phyloP scores from a whole-genome alignment of 192 early-diverging fungal genomes.

The Anaeromyces robustus region DNA sequence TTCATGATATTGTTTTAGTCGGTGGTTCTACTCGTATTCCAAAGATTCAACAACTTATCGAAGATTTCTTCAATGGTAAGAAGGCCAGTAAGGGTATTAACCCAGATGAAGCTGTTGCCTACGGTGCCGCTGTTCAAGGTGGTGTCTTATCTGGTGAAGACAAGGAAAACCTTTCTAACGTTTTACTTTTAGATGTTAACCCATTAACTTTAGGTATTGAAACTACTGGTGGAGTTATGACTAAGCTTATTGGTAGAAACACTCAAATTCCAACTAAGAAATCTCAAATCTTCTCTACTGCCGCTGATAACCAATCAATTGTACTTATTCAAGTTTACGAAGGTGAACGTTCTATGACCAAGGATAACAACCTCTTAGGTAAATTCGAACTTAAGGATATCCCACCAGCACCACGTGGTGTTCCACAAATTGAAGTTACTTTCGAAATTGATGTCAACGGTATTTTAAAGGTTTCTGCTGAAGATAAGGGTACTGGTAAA shows the following conservation, averaged over 20 bases:
- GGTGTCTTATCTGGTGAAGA: slow-evolving; percentile 66
- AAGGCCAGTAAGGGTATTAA: slow-evolving; percentile 94
- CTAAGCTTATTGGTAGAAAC: slow-evolving; percentile 87
- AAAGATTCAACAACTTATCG: slow-evolving; percentile 83
- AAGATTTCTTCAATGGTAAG: slow-evolving; percentile 92
- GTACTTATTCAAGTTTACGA: slow-evolving; percentile 95
- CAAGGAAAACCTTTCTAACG: slow-evolving; percentile 24
- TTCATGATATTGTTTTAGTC: slow-evolving; percentile 93
- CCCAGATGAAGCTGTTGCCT: slow-evolving; percentile 97
- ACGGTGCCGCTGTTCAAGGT: slow-evolving; percentile 92
- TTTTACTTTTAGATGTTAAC: slow-evolving; percentile 85
- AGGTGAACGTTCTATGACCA: slow-evolving; percentile 91
- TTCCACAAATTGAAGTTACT: slow-evolving; percentile 94
- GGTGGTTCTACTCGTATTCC: slow-evolving; percentile 98
- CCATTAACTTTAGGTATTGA: slow-evolving; percentile 95
- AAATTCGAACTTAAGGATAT: slow-evolving; percentile 94
- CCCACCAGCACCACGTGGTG: slow-evolving; percentile 85
- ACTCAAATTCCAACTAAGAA: slow-evolving; percentile 91
- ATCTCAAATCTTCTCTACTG: slow-evolving; percentile 95
- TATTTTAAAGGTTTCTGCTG: slow-evolving; percentile 80
- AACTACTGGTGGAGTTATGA: slow-evolving; percentile 83
- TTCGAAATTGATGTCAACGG: slow-evolving; percentile 93
- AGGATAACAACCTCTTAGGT: slow-evolving; percentile 94
- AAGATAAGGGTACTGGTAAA: slow-evolving; percentile 94
- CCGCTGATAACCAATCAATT: slow-evolving; percentile 89